Evolutionary conservation across 768 basidiomycete species (phyloP).

Genomic region (Crassisporium funariophilum): DNA sequence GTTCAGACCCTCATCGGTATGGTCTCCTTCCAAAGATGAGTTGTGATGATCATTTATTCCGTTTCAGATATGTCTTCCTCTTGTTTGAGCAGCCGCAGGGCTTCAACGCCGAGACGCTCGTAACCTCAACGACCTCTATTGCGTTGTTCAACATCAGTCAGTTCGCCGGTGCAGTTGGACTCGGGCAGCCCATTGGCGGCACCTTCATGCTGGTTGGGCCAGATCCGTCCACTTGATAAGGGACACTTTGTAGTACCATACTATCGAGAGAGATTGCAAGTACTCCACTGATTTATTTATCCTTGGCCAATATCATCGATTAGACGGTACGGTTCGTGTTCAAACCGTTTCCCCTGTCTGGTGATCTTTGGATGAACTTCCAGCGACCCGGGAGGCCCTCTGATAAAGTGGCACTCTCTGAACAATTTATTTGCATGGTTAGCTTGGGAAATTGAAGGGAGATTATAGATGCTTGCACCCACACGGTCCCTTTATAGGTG

Average conservation of each 20-base stretch:
- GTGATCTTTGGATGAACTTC: too few relatives aligned
- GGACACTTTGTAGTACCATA: not conserved
- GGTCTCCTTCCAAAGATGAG: not conserved
- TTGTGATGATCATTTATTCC: not conserved
- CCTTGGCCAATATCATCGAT: too few relatives aligned
- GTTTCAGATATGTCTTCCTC: not conserved
- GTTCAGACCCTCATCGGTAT: not conserved
- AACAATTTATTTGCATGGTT: too few relatives aligned
- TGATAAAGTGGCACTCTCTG: too few relatives aligned
- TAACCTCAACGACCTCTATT: constrained; percentile 35
- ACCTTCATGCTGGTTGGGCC: constrained; percentile 49
- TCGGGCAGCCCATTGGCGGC: constrained; percentile 46
- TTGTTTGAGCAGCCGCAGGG: not conserved
- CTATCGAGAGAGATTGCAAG: too few relatives aligned
- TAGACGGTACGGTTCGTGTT: too few relatives aligned
- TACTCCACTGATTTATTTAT: too few relatives aligned
- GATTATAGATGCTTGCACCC: too few relatives aligned
- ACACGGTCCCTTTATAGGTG: too few relatives aligned
- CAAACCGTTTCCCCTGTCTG: too few relatives aligned
- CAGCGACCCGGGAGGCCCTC: too few relatives aligned
- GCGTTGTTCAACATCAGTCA: constrained; percentile 41
- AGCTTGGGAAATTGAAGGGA: too few relatives aligned
- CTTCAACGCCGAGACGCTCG: constrained; percentile 35
- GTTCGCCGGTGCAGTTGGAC: constrained; percentile 38
- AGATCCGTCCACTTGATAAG: constrained; percentile 9